Evolutionary conservation across 148 eudicot genomes (phyloP).

Genomic region (Vaccinium macrocarpon): DNA sequence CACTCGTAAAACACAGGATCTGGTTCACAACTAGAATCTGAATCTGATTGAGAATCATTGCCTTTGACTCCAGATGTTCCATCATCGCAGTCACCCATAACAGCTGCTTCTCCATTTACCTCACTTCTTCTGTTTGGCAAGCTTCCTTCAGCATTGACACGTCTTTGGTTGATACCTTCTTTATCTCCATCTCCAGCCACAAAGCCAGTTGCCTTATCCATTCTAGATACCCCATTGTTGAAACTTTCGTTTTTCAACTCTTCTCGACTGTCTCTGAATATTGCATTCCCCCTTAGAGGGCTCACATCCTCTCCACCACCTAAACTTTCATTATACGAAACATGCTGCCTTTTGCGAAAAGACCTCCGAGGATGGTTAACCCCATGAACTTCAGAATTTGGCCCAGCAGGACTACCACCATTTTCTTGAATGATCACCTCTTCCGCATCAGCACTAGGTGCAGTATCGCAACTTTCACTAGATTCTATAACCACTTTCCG

Average conservation of each 20-base stretch:
- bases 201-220: constrained; percentile 11
- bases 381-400: constrained; percentile 11
- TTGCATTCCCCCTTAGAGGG: constrained; percentile 15
- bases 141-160: not conserved
- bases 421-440: constrained; percentile 18
- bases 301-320: constrained; percentile 10
- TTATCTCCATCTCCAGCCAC: constrained; percentile 12
- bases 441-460: constrained; percentile 21
- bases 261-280: not conserved
- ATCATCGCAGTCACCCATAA: not conserved
- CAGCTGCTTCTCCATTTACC: constrained; percentile 5
- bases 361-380: constrained; percentile 25
- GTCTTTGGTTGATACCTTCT: not conserved
- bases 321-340: constrained; percentile 30
- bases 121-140: not conserved
- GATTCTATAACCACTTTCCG: constrained; percentile 28
- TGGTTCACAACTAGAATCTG: constrained; percentile 8
- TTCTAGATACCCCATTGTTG: not conserved
- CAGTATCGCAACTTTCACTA: constrained; percentile 29
- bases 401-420: constrained; percentile 10
- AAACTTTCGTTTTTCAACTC: constrained; percentile 11
- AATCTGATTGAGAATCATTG: constrained; percentile 17
- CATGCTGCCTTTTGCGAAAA: constrained; percentile 27
- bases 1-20: constrained; percentile 18
- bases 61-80: constrained; percentile 11